A percentile compares a stretch with the other conserved stretches of the same genome.
These are phyloP conservation scores for Colletotrichum trifolii DNA, from an alignment of 2,329 filamentous ascomycete genomes.

Conservation along the genomic window DNA sequence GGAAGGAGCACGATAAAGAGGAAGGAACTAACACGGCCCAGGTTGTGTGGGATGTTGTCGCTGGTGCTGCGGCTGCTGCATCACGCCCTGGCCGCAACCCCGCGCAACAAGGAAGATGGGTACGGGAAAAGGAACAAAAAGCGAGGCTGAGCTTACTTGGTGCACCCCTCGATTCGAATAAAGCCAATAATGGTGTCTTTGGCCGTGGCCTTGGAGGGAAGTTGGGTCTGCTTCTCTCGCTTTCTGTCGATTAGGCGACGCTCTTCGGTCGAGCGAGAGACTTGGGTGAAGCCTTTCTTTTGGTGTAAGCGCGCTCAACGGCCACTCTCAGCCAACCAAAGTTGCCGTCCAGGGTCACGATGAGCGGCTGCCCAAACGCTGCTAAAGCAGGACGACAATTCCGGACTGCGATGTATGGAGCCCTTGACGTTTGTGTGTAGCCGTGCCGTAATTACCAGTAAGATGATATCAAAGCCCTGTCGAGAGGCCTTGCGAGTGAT, in stretches of 20 bases:
- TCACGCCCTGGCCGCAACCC: conserved; percentile 14
- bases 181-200: conserved; percentile 20
- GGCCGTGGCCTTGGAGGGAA: conserved; percentile 34
- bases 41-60: no score
- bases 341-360: conserved; percentile 30
- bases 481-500: background rate
- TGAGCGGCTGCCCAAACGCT: conserved; percentile 39
- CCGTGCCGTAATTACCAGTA: conserved; percentile 1
- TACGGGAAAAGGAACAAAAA: conserved; percentile 9
- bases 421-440: conserved; percentile 21
- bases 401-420: conserved; percentile 11
- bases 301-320: conserved; percentile 35
- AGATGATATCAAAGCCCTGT: conserved; percentile 7
- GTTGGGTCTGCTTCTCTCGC: conserved; percentile 20
- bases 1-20: conserved; percentile 31
- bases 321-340: conserved; percentile 38
- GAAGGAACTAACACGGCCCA: conserved; percentile 24
- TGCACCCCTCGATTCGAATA: conserved; percentile 26
- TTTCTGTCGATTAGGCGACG: conserved; percentile 31
- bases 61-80: conserved; percentile 6
- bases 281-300: conserved; percentile 19
- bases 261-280: conserved; percentile 15
- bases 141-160: conserved; percentile 33
- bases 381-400: conserved; percentile 36
- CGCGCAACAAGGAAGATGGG: conserved; percentile 21